phyloP scores from a whole-genome alignment of 768 basidiomycete species.

The Hygrocybe coccinea region DNA sequence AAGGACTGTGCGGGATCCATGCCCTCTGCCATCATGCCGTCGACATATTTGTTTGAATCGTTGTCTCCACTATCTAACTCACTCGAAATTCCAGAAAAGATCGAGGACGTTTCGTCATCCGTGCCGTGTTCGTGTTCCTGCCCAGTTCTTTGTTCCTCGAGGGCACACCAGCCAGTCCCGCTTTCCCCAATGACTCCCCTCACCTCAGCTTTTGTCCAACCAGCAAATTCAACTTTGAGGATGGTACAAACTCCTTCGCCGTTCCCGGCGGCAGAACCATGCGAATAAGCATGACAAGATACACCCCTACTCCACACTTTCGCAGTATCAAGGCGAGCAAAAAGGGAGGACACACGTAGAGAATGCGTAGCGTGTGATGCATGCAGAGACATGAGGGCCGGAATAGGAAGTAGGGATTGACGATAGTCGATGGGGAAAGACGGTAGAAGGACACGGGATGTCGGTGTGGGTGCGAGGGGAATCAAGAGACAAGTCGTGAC shows the following conservation, averaged over 20 bases:
- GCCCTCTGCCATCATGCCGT: slow-evolving; percentile 13
- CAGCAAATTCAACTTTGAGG: slow-evolving; percentile 64
- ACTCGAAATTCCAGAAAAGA: slow-evolving; percentile 28
- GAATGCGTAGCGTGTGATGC: slow-evolving; percentile 51
- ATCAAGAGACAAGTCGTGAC: slow-evolving; percentile 68
- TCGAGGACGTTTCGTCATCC: slow-evolving; percentile 28
- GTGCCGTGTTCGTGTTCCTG: slow-evolving; percentile 29
- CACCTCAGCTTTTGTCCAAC: slow-evolving; percentile 67
- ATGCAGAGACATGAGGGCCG: slow-evolving; percentile 49
- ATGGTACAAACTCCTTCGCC: slow-evolving; percentile 56
- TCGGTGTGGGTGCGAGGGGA: slow-evolving; percentile 73
- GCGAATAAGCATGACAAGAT: slow-evolving; percentile 57
- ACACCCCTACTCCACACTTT: slow-evolving; percentile 64
- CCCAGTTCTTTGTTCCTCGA: slow-evolving; percentile 48
- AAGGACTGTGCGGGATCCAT: slow-evolving; percentile 64
- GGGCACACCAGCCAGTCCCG: slow-evolving; percentile 67
- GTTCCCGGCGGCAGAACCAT: slow-evolving; percentile 21
- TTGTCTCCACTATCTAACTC: slow-evolving; percentile 10
- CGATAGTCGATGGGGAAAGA: slow-evolving; percentile 22
- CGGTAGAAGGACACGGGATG: slow-evolving; percentile 56
- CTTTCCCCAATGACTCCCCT: slow-evolving; percentile 65
- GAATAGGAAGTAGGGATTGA: slow-evolving; percentile 48
- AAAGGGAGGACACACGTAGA: slow-evolving; percentile 61
- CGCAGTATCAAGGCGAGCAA: slow-evolving; percentile 64
- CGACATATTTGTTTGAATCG: slow-evolving; percentile 11